A percentile compares a stretch with the other conserved stretches of the same genome.
Conservation (phyloP, 1,284 basidiomycete species). For the Fomitopsis schrenkii region DNA sequence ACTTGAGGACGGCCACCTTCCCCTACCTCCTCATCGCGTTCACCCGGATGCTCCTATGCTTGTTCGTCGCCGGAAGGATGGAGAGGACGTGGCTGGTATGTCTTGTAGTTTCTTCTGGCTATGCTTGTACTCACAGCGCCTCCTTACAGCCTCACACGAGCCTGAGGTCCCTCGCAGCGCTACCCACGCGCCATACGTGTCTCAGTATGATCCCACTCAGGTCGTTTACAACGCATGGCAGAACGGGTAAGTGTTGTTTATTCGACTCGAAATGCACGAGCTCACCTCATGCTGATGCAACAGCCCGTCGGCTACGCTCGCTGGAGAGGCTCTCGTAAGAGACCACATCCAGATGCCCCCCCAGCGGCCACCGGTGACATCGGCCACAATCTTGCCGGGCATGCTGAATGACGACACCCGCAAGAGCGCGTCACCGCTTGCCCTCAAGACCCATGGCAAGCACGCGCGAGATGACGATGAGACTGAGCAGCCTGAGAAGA, state of each 20-base stretch:
- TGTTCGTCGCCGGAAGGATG: not conserved
- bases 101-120: not conserved
- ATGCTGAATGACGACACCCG: not conserved
- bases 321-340: not conserved
- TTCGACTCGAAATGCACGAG: not conserved
- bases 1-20: not conserved
- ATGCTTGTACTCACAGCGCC: not conserved
- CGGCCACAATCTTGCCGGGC: not conserved
- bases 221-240: not conserved
- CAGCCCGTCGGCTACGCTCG: not conserved
- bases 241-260: not conserved
- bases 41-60: not conserved
- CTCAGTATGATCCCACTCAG: not conserved
- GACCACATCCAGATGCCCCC: not conserved
- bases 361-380: not conserved
- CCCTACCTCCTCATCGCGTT: not conserved
- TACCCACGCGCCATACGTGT: not conserved
- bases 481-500: constrained; percentile 32
- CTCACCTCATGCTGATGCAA: constrained; percentile 1
- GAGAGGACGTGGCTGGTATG: not conserved
- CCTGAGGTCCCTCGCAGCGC: not conserved
- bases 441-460: constrained; percentile 6
- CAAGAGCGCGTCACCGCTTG: not conserved
- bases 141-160: not conserved
- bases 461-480: constrained; percentile 27